A percentile compares a stretch with the other conserved stretches of the same genome.
Evolutionary conservation across 192 early-diverging fungal genomes (phyloP).

Genomic region (Umbelopsis sp.): DNA sequence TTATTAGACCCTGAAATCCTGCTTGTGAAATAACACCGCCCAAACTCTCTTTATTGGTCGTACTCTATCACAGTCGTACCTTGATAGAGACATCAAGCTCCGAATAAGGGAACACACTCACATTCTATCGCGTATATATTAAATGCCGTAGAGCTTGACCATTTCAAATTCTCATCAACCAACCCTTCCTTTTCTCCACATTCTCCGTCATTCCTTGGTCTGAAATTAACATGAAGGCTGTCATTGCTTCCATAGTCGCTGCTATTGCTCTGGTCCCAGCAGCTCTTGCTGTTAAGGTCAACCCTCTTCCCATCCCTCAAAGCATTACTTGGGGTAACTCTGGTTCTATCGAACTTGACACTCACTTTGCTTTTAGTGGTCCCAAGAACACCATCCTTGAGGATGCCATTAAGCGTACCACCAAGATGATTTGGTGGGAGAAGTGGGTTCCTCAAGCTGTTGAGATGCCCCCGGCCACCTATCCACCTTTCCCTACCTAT

Average conservation of each 20-base stretch:
- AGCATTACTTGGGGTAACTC: constrained; percentile 33
- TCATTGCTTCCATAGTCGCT: constrained; percentile 32
- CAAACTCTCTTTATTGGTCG: neutral
- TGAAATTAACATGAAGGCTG: constrained; percentile 9
- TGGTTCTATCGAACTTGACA: constrained; percentile 34
- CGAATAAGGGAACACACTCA: neutral
- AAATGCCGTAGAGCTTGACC: neutral
- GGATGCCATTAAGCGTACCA: constrained; percentile 52
- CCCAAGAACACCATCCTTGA: constrained; percentile 40
- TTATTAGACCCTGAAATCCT: constrained; percentile 13
- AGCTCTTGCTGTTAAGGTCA: constrained; percentile 38
- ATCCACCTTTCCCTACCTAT: constrained; percentile 33
- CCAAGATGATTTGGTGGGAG: constrained; percentile 48
- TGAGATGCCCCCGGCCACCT: constrained; percentile 33
- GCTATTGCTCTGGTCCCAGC: constrained; percentile 42
- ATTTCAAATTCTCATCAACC: neutral
- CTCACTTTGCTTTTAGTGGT: constrained; percentile 29
- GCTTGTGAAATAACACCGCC: neutral
- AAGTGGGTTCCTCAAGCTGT: constrained; percentile 46
- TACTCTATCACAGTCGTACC: neutral
- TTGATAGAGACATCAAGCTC: neutral
- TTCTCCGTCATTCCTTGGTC: constrained; percentile 9
- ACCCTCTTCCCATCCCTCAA: constrained; percentile 44
- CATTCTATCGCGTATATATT: constrained; percentile 4
- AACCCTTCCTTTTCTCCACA: neutral